A percentile compares a stretch with the other conserved stretches of the same genome.
These are phyloP conservation scores for Actinomortierella ambigua DNA, from an alignment of 371 early-diverging fungal species.

Conservation along the genomic window DNA sequence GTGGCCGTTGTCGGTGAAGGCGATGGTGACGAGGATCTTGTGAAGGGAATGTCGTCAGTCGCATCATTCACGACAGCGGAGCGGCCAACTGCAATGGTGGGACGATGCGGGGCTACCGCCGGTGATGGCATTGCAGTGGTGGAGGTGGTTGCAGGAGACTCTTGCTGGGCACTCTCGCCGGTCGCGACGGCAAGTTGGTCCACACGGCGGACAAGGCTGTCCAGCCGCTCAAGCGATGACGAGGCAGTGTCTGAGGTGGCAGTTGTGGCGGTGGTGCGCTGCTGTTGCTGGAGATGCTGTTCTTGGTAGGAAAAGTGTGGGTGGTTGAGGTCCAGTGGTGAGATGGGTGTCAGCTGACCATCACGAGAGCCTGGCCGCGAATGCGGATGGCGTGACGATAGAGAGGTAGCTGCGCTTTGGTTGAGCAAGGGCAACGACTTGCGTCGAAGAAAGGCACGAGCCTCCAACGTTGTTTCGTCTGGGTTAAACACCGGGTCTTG, in stretches of 20 bases:
- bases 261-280: background rate
- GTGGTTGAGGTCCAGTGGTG: too few relatives aligned
- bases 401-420: background rate
- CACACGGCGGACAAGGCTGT: constrained; percentile 36
- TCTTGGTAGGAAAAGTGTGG: too few relatives aligned
- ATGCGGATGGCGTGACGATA: background rate
- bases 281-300: background rate
- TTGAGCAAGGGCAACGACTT: constrained; percentile 19
- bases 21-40: constrained; percentile 2
- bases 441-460: constrained; percentile 35
- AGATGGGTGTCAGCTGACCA: too few relatives aligned
- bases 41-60: constrained; percentile 10
- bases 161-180: too few relatives aligned
- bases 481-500: constrained; percentile 38
- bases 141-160: constrained; percentile 5
- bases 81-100: too few relatives aligned
- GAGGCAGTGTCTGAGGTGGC: constrained; percentile 9
- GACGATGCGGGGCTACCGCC: background rate
- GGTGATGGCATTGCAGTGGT: background rate
- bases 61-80: too few relatives aligned
- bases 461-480: constrained; percentile 39
- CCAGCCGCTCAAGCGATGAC: constrained; percentile 34
- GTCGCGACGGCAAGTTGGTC: constrained; percentile 28
- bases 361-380: too few relatives aligned
- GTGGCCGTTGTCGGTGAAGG: constrained; percentile 1